phyloP scores from a whole-genome alignment of 169 alveolate species.

The Blepharisma undulans region DNA sequence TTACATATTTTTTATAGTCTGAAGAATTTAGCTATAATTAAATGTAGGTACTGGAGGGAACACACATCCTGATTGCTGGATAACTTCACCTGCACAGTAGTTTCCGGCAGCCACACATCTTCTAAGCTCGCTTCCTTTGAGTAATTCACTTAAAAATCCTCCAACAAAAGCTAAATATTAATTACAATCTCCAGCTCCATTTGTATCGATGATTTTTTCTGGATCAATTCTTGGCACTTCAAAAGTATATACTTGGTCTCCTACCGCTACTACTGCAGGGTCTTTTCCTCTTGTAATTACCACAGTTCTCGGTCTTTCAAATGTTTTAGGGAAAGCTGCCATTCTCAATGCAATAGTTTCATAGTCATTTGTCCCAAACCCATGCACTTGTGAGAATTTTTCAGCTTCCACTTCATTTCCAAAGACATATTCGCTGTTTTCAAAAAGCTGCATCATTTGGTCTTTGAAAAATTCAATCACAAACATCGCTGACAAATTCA shows the following conservation, averaged over 20 bases:
- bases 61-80: constrained; percentile 54
- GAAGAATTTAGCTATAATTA: neutral
- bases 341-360: constrained; percentile 53
- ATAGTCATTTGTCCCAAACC: constrained; percentile 28
- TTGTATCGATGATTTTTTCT: constrained; percentile 75
- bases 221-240: constrained; percentile 15
- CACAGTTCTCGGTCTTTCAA: constrained; percentile 47
- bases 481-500: constrained; percentile 75
- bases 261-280: constrained; percentile 52
- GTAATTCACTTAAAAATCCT: constrained; percentile 76
- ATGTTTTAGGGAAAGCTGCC: constrained; percentile 38
- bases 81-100: constrained; percentile 52
- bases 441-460: constrained; percentile 42
- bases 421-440: constrained; percentile 56
- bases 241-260: neutral
- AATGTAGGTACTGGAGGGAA: constrained; percentile 4
- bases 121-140: constrained; percentile 49
- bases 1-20: neutral
- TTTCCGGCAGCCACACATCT: constrained; percentile 50
- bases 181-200: constrained; percentile 88
- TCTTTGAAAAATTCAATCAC: constrained; percentile 62
- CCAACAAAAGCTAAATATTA: constrained; percentile 75
- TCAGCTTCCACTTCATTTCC: constrained; percentile 79
- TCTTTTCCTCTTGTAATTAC: constrained; percentile 67
- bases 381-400: constrained; percentile 61